These are phyloP conservation scores for Acanthamoeba polyphaga DNA, from an alignment of 208 protist genomes.

Conservation along the genomic window DNA sequence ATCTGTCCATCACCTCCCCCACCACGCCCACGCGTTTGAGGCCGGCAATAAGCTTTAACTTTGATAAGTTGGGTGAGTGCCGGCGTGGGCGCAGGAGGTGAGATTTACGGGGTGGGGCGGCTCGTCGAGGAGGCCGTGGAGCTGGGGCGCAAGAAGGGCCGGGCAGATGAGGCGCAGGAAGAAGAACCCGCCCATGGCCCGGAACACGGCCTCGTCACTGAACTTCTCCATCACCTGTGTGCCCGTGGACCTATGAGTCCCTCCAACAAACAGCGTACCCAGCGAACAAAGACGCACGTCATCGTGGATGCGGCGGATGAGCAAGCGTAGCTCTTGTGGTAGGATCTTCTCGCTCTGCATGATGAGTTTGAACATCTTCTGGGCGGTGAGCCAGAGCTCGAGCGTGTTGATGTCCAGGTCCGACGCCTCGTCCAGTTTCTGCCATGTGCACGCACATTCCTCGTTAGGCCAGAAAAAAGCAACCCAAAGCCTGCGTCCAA, in stretches of 20 bases:
- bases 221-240: not conserved
- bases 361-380: constrained; percentile 44
- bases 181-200: constrained; percentile 64
- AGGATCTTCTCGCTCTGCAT: not conserved
- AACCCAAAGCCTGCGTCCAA: no score
- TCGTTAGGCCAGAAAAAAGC: no score
- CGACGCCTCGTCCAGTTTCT: not conserved
- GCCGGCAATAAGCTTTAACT: no score
- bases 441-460: no score
- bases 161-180: constrained; percentile 16
- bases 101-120: not conserved
- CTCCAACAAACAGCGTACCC: no score
- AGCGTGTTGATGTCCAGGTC: constrained; percentile 63
- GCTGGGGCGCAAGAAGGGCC: constrained; percentile 20
- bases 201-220: not conserved
- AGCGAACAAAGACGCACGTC: not conserved
- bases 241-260: no score
- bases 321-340: not conserved
- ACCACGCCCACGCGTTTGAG: no score
- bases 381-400: constrained; percentile 29
- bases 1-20: not conserved
- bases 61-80: no score
- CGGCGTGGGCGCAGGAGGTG: no score
- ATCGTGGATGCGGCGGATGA: constrained; percentile 26
- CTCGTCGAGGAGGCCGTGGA: constrained; percentile 23